A percentile compares a stretch with the other conserved stretches of the same genome.
Evolutionary conservation across 345 rosid species (phyloP).

Genomic region (Melaleuca quinquenervia): DNA sequence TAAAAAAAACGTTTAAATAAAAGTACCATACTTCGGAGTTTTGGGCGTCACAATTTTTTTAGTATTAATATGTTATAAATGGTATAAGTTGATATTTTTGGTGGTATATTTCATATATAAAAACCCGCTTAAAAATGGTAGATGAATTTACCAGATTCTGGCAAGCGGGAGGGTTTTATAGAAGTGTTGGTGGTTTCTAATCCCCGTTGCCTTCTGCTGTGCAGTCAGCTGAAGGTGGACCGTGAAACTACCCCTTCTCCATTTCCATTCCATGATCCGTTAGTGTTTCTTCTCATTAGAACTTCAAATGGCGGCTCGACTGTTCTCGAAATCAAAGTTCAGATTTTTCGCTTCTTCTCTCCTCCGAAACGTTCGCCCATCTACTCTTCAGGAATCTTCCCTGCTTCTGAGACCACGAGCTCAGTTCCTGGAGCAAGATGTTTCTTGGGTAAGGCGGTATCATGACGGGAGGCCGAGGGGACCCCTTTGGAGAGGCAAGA

Average conservation of each 20-base stretch:
- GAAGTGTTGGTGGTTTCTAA: no score
- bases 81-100: no score
- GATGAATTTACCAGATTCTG: no score
- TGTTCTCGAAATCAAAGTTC: conserved; percentile 30
- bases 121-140: no score
- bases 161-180: no score
- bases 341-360: conserved; percentile 17
- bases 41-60: no score
- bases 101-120: no score
- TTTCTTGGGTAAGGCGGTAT: conserved; percentile 28
- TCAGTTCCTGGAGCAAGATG: not conserved
- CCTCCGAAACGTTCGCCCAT: conserved; percentile 17
- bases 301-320: conserved; percentile 35
- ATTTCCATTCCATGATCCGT: accelerated
- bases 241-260: not conserved
- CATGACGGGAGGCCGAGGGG: conserved; percentile 97
- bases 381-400: conserved; percentile 1
- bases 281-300: not conserved
- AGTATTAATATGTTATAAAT: no score
- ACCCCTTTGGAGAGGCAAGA: conserved; percentile 92
- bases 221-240: no score
- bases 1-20: no score
- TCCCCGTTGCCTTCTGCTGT: no score
- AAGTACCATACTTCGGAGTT: no score
- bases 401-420: conserved; percentile 7